A percentile compares a stretch with the other conserved stretches of the same genome.
Evolutionary conservation across 768 basidiomycete genomes (phyloP).

Genomic region (Rossbeevera mucosa): DNA sequence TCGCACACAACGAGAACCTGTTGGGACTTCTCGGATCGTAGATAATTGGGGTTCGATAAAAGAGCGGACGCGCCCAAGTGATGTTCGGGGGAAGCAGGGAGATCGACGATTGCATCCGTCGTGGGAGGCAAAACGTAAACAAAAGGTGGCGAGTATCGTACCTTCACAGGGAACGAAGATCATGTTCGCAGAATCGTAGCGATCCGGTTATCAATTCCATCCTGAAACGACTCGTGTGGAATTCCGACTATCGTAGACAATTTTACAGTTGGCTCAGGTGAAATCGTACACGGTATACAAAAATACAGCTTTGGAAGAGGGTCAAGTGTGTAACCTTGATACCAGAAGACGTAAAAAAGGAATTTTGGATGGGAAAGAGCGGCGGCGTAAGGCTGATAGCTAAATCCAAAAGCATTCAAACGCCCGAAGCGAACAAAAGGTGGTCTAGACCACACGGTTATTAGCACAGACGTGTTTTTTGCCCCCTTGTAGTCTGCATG

Average conservation of each 20-base stretch:
- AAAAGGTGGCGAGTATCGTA: slow-evolving; percentile 60
- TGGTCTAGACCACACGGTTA: slow-evolving; percentile 8
- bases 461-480: slow-evolving; percentile 46
- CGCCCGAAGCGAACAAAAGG: neutral
- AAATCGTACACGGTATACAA: neutral
- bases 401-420: neutral
- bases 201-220: neutral
- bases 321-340: neutral
- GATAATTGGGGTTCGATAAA: neutral
- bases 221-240: neutral
- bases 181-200: slow-evolving; percentile 37
- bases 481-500: slow-evolving; percentile 51
- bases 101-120: slow-evolving; percentile 74
- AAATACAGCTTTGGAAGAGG: neutral
- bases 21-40: neutral
- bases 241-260: neutral
- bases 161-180: slow-evolving; percentile 86
- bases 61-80: neutral
- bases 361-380: neutral
- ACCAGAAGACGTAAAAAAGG: neutral
- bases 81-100: slow-evolving; percentile 5
- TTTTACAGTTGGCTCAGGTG: neutral
- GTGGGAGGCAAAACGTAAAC: slow-evolving; percentile 89
- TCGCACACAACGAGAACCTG: neutral
- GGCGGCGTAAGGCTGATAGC: neutral